Conservation (phyloP, 192 early-diverging fungal genomes). For the Backusella morwellensis region DNA sequence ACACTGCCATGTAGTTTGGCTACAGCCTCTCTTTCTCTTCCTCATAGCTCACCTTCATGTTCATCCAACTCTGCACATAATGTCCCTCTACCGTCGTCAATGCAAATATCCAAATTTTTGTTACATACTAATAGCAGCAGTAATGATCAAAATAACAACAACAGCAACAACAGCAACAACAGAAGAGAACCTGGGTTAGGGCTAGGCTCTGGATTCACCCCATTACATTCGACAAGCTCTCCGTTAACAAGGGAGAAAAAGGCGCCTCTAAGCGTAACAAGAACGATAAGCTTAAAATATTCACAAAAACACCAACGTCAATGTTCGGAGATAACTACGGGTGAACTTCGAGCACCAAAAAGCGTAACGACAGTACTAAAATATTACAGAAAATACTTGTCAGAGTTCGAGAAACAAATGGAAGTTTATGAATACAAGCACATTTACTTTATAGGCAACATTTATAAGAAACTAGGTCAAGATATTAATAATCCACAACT, state of each 20-base stretch:
- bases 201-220: neutral
- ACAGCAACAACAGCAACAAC: neutral
- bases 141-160: constrained; percentile 4
- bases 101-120: neutral
- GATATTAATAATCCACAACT: constrained; percentile 53
- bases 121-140: neutral
- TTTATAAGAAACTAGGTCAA: constrained; percentile 49
- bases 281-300: neutral
- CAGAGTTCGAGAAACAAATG: constrained; percentile 72
- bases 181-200: neutral
- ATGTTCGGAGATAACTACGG: neutral
- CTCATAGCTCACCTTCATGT: constrained; percentile 18
- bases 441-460: constrained; percentile 86
- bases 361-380: constrained; percentile 57
- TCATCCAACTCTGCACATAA: neutral
- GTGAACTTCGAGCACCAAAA: constrained; percentile 29
- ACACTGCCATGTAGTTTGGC: constrained; percentile 29
- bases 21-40: constrained; percentile 19
- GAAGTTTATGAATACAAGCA: constrained; percentile 81
- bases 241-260: neutral
- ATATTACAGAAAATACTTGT: constrained; percentile 67
- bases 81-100: neutral
- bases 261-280: neutral
- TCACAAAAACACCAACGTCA: neutral
- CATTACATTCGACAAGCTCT: neutral